These are phyloP conservation scores for Hymenoscyphus occultus DNA, from an alignment of 2,329 filamentous ascomycete species.

Conservation along the genomic window DNA sequence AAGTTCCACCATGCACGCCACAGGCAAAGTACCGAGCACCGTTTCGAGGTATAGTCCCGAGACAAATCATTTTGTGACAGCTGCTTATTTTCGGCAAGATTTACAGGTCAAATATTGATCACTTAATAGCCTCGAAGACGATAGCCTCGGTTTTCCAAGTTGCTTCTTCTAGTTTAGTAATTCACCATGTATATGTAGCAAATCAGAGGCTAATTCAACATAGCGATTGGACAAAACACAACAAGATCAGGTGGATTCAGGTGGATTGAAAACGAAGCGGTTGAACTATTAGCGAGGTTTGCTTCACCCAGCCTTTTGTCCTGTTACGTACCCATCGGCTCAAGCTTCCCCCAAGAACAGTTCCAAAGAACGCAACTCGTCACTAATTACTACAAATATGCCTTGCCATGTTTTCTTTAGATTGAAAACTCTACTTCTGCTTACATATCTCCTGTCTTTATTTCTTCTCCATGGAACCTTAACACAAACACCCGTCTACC, in stretches of 20 bases:
- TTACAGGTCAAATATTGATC: not conserved
- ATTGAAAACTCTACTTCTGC: not conserved
- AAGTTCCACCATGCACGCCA: slow-evolving; percentile 3
- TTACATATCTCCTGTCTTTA: not conserved
- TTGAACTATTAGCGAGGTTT: too few relatives aligned
- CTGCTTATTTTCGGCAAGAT: not conserved
- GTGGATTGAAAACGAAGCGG: too few relatives aligned
- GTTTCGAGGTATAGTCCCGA: slow-evolving; percentile 2
- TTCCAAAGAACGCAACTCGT: not conserved
- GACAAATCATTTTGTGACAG: slow-evolving; percentile 5
- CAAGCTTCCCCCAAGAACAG: not conserved
- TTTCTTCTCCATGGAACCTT: not conserved
- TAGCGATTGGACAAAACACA: not conserved
- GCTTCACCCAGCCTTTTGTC: not conserved
- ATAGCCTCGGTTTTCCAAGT: not conserved
- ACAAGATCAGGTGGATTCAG: too few relatives aligned
- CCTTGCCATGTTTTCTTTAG: not conserved
- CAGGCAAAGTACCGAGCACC: not conserved
- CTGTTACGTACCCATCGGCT: not conserved
- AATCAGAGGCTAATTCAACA: not conserved
- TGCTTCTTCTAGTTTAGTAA: not conserved
- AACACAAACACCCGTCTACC: not conserved
- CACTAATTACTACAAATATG: not conserved
- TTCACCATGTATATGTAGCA: not conserved
- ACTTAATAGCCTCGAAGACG: too few relatives aligned